Evolutionary conservation across 768 basidiomycete species (phyloP), one percentile per base, ranked within the genome.

Genomic region (Tremella yokohamensis): DNA sequence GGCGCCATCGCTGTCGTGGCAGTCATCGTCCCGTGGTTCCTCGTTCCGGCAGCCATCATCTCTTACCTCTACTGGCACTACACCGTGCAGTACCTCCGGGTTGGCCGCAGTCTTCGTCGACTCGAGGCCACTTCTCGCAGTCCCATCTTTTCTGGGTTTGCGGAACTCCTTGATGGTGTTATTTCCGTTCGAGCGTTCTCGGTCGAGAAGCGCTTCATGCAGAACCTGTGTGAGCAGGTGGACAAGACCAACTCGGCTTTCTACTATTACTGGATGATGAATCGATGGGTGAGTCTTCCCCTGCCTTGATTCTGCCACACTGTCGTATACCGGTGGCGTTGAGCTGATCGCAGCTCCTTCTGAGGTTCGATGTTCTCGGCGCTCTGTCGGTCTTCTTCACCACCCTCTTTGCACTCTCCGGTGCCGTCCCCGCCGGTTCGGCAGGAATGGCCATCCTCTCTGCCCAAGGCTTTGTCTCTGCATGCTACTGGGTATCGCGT

Each of bases 161-260:
- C 58, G n/a, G 75, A 76, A 52, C 55, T 92, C 9, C 75, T 94
- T 18, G 88, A 91, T 52, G 90, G 90, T 20, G 88, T 93, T 45
- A 88, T 91, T n/a, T 91, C 90, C 4, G 88, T 94, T 40, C 83
- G 92, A 56, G 92, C 92, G 0, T 97, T 94, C 78, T 86, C 87
- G 0, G 87, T 85, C 0, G 90, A 94, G 70, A 78, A 78, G 40
- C 79, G 83, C 3, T 94, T 97, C 81, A 78, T 92, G 64, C 82
- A 87, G 54, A 82, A 82, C 58, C 77, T 93, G 2, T 88, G 89
- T 69, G 63, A 64, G 1, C 89, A 88, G 51, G 72, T 76, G 22
- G 77, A 78, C 59, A 69, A 70, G 52, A 74, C 69, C 13, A 70
- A 76, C 72, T 82, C 91, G 26, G 87, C 90, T 61, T 77, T 81